Conservation (phyloP, 1,284 basidiomycete genomes). For the Apiotrichum gracile region DNA sequence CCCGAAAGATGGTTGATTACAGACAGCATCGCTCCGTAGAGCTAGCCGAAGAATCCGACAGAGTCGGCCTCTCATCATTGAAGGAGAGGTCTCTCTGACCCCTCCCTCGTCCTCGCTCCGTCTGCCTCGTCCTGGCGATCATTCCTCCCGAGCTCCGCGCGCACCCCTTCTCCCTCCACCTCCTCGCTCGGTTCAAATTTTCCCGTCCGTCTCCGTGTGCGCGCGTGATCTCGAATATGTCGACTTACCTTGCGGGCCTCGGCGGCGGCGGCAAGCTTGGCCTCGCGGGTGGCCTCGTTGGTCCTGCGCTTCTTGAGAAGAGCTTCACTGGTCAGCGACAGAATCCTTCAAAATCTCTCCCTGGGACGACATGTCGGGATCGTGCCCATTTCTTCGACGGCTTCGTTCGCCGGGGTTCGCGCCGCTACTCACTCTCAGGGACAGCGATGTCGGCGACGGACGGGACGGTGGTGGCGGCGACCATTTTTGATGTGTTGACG, state of each 20-base stretch:
- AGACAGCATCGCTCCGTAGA: slow-evolving; percentile 60
- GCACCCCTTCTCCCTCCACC: not conserved
- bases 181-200: not conserved
- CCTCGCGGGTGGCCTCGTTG: slow-evolving; percentile 95
- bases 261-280: slow-evolving; percentile 76
- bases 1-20: slow-evolving; percentile 97
- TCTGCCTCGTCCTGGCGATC: not conserved
- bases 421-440: too few species aligned
- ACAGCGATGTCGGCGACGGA: too few species aligned
- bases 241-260: slow-evolving; percentile 88
- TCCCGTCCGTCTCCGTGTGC: not conserved
- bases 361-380: too few species aligned
- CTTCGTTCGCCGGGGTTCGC: too few species aligned
- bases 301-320: slow-evolving; percentile 99
- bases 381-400: too few species aligned
- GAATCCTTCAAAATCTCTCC: too few species aligned
- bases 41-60: slow-evolving; percentile 43
- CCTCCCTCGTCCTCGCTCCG: not conserved
- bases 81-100: not conserved
- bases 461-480: too few species aligned
- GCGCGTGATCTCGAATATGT: not conserved
- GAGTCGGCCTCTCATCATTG: slow-evolving; percentile 71
- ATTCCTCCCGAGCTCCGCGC: not conserved
- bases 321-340: slow-evolving; percentile 94
- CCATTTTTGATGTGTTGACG: too few species aligned